Conservation (phyloP, 2,329 filamentous ascomycete species). For the Pseudopithomyces chartarum region DNA sequence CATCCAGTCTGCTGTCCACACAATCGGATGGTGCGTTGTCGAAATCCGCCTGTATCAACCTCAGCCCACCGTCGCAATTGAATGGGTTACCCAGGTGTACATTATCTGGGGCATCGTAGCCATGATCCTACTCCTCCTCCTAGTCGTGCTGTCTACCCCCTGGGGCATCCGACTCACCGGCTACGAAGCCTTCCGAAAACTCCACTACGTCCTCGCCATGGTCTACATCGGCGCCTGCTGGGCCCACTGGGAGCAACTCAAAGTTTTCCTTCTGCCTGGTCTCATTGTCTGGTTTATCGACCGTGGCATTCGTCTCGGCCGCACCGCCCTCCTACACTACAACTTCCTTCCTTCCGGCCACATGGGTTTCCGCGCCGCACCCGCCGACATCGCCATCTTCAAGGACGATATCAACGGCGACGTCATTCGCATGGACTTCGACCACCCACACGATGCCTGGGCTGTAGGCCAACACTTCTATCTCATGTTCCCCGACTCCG, state of each 20-base stretch:
- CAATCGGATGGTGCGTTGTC: conserved; percentile 71
- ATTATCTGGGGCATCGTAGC: conserved; percentile 76
- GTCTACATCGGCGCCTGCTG: conserved; percentile 77
- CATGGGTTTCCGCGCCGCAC: conserved; percentile 35
- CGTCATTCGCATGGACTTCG: conserved; percentile 68
- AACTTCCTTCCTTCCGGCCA: conserved; percentile 37
- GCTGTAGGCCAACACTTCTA: conserved; percentile 73
- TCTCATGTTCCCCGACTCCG: conserved; percentile 68
- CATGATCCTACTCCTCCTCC: conserved; percentile 64
- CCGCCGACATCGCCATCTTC: conserved; percentile 35
- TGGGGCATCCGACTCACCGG: conserved; percentile 69
- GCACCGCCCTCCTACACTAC: conserved; percentile 65
- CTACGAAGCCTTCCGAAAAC: conserved; percentile 78
- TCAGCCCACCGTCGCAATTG: conserved; percentile 63
- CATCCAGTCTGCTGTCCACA: conserved; percentile 69
- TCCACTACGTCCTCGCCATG: conserved; percentile 74
- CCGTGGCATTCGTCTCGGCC: conserved; percentile 61
- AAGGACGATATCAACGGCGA: conserved; percentile 51
- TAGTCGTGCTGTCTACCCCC: conserved; percentile 64
- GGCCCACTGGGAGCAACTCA: conserved; percentile 72
- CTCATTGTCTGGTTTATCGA: conserved; percentile 70
- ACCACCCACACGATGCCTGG: conserved; percentile 66
- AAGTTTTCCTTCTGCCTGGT: conserved; percentile 50
- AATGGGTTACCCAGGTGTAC: conserved; percentile 68
- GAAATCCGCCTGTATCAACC: conserved; percentile 72